phyloP scores from a whole-genome alignment of 441 rosid genomes.

The California macrophylla region DNA sequence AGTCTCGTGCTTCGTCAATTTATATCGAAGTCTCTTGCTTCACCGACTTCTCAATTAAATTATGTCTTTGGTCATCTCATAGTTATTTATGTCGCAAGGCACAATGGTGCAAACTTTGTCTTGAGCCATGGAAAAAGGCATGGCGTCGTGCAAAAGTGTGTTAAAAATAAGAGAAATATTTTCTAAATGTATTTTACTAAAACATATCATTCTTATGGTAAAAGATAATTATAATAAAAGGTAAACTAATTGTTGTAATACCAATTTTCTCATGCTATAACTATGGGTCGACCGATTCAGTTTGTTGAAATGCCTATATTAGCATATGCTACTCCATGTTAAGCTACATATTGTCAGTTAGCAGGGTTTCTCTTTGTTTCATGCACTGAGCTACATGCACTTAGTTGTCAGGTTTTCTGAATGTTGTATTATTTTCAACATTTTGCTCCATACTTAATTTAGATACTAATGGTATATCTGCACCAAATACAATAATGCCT shows the following conservation, averaged over 20 bases:
- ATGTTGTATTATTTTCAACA: not conserved
- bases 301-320: not conserved
- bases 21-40: too few species aligned
- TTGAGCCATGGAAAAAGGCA: too few species aligned
- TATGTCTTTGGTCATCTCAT: not conserved
- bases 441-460: not conserved
- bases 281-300: not conserved
- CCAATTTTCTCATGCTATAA: too few species aligned
- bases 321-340: not conserved
- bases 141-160: too few species aligned
- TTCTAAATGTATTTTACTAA: too few species aligned
- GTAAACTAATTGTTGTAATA: too few species aligned
- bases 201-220: too few species aligned
- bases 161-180: too few species aligned
- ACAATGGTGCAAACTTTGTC: too few species aligned
- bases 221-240: too few species aligned
- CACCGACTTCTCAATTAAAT: not conserved
- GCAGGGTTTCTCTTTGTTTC: not conserved
- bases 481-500: not conserved
- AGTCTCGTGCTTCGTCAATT: too few species aligned
- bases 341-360: not conserved
- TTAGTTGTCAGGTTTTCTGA: not conserved
- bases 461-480: not conserved
- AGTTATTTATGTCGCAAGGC: too few species aligned
- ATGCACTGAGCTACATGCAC: not conserved